Evolutionary conservation across 2,329 filamentous ascomycete species (phyloP), one percentile per base, ranked within the genome.

Genomic region (Boeremia lycopersici): DNA sequence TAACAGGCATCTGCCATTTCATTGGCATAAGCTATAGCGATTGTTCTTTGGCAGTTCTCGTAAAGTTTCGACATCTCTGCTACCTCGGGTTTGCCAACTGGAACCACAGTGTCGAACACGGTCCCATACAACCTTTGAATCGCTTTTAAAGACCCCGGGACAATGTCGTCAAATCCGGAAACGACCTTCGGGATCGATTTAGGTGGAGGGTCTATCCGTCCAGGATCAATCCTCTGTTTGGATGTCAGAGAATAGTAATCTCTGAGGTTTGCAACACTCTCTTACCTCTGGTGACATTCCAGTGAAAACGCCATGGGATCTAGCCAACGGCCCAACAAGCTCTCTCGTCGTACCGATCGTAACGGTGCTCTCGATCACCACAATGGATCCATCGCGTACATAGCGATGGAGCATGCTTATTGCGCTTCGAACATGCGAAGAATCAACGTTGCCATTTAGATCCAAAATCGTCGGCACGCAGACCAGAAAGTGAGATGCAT

Each of bases 61-160:
- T 83, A 85, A 11, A 85, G 70, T 69, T 85, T 85, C 57, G 78
- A 81, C 80, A 84, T 84, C 67, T 84, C 82, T 1, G 82, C 82
- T 1, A 83, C 81, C 61, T 85, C 82, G 1, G 82, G 81, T 28
- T 68, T 71, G 10, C 79, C 81, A 28, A 84, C 81, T 0, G 78
- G 74, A 6, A 84, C 73, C 6, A 84, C 72, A 0, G 69, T 65
- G 44, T 82, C 73, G 57, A 83, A 84, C 1, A 78, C 79, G n/a
- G 68, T 63, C 2, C 71, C 71, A 64, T 84, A 84, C 4, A 84
- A 65, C 6, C 67, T 61, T 6, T 65, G 55, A 48, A 84, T 82
- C 30, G 74, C 70, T 8, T 75, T 63, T 2, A 82, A 69, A 0
- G 81, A 82, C 7, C 17, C 38, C 15, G 25, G 23, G 6, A 29